Percentiles rank a stretch among this genome's conserved stretches.
These are phyloP conservation scores for Cladosporium colombiae DNA, from an alignment of 2,329 filamentous ascomycete species.

Conservation along the genomic window DNA sequence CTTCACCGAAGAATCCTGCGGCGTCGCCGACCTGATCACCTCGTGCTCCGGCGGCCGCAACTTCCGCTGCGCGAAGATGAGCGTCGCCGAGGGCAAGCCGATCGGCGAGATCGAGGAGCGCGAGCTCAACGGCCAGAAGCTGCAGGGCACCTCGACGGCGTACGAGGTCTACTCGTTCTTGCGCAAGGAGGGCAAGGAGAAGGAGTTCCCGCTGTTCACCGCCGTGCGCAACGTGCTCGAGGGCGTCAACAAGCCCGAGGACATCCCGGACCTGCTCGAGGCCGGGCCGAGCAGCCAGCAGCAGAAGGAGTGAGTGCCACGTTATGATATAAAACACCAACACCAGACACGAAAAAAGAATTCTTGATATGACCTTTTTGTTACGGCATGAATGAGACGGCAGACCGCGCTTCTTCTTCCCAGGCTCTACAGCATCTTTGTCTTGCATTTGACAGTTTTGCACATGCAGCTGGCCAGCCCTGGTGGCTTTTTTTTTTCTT, in stretches of 20 bases:
- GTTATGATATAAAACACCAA: neutral
- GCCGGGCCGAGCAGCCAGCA: slow-evolving; percentile 18
- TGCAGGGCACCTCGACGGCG: slow-evolving; percentile 91
- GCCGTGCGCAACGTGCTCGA: slow-evolving; percentile 81
- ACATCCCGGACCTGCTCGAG: slow-evolving; percentile 69
- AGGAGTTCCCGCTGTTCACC: slow-evolving; percentile 89
- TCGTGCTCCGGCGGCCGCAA: slow-evolving; percentile 91
- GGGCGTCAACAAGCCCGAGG: slow-evolving; percentile 72
- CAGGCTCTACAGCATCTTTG: neutral
- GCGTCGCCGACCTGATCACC: slow-evolving; percentile 93
- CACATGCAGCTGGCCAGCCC: neutral
- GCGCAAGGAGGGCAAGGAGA: slow-evolving; percentile 72
- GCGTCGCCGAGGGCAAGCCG: slow-evolving; percentile 73
- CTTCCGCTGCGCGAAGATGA: slow-evolving; percentile 88
- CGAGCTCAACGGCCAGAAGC: slow-evolving; percentile 93
- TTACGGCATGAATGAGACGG: slow-evolving; percentile 9
- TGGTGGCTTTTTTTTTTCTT: neutral
- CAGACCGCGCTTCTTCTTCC: neutral
- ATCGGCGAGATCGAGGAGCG: slow-evolving; percentile 86
- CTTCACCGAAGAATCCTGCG: slow-evolving; percentile 95
- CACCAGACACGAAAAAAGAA: neutral
- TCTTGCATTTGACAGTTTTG: neutral
- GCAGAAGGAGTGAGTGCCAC: slow-evolving; percentile 21
- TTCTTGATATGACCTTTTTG: neutral
- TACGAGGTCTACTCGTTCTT: slow-evolving; percentile 89